These are phyloP conservation scores for Phylloporus sp. DNA, from an alignment of 1,284 basidiomycete species.

Conservation along the genomic window DNA sequence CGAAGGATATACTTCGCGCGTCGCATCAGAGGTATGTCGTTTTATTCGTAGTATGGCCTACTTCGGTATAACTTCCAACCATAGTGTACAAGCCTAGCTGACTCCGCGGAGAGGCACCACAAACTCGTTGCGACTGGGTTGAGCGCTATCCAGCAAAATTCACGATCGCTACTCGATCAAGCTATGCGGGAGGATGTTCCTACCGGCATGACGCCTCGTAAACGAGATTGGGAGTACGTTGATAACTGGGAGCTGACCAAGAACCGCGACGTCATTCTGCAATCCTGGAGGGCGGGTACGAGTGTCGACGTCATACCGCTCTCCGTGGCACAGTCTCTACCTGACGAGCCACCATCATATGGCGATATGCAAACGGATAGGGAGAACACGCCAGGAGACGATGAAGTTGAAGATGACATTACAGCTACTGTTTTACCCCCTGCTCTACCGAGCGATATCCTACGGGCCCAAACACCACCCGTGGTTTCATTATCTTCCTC, in stretches of 20 bases:
- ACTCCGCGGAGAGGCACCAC: slow-evolving; percentile 46
- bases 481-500: slow-evolving; percentile 42
- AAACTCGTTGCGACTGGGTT: slow-evolving; percentile 47
- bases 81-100: slow-evolving; percentile 46
- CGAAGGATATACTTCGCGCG: slow-evolving; percentile 48
- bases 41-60: not conserved
- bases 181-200: slow-evolving; percentile 64
- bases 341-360: slow-evolving; percentile 29
- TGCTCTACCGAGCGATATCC: slow-evolving; percentile 1
- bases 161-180: slow-evolving; percentile 55
- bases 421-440: slow-evolving; percentile 23
- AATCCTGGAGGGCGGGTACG: slow-evolving; percentile 47
- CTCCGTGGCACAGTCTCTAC: slow-evolving; percentile 36
- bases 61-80: not conserved
- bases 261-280: slow-evolving; percentile 59
- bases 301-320: slow-evolving; percentile 23
- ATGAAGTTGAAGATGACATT: slow-evolving; percentile 20
- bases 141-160: slow-evolving; percentile 51
- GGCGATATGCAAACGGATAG: slow-evolving; percentile 21
- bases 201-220: slow-evolving; percentile 74
- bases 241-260: slow-evolving; percentile 73
- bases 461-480: slow-evolving; percentile 28
- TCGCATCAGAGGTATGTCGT: slow-evolving; percentile 53
- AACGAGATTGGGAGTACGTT: slow-evolving; percentile 66
- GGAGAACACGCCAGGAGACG: slow-evolving; percentile 16